Conservation (phyloP, 305 asterid species). For the Ilex paraguariensis region DNA sequence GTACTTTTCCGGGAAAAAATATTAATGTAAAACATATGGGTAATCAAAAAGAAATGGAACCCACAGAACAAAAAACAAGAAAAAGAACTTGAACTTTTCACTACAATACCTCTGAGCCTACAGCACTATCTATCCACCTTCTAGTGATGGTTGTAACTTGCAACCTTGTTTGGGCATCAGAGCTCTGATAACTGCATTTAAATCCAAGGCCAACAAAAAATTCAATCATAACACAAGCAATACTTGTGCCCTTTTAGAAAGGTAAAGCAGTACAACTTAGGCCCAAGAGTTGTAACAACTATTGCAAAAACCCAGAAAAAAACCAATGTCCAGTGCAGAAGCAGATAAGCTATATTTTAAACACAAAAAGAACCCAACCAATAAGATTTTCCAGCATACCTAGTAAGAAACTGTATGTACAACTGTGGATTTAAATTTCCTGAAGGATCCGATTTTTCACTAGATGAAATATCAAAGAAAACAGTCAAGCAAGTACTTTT, state of each 20-base stretch:
- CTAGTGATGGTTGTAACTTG: conserved; percentile 86
- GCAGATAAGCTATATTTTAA: conserved; percentile 11
- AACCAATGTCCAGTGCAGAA: no score
- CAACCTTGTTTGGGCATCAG: conserved; percentile 73
- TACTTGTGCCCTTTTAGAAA: neutral
- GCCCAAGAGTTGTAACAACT: no score
- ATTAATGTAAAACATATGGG: neutral
- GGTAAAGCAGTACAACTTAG: no score
- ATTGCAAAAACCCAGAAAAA: no score
- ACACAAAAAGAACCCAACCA: conserved; percentile 1
- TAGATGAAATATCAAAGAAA: conserved; percentile 90
- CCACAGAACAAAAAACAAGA: conserved; percentile 11
- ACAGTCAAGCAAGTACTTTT: conserved; percentile 86
- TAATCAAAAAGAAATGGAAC: conserved; percentile 13
- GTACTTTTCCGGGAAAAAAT: no score
- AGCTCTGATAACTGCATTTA: conserved; percentile 69
- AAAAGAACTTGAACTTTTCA: no score
- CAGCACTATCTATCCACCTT: conserved; percentile 78
- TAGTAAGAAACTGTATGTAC: conserved; percentile 82
- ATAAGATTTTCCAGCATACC: conserved; percentile 36
- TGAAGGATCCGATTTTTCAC: conserved; percentile 85
- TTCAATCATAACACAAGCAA: neutral
- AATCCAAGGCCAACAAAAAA: neutral
- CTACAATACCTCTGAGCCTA: conserved; percentile 70
- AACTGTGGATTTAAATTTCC: conserved; percentile 64